These are phyloP conservation scores for Sonneratia caseolaris DNA, from an alignment of 345 rosid genomes.

Conservation along the genomic window DNA sequence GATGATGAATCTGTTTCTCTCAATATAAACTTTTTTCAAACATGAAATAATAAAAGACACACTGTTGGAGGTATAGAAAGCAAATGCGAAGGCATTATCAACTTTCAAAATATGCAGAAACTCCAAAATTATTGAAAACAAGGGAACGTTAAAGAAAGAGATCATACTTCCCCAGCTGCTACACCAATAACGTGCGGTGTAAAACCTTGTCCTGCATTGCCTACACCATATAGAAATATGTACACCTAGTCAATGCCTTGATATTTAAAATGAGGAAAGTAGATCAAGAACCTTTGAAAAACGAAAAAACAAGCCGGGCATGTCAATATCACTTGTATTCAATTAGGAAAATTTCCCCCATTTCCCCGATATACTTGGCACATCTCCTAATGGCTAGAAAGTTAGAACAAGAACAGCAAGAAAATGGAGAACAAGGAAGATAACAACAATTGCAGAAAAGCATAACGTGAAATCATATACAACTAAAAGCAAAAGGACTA, in stretches of 20 bases:
- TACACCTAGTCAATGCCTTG: neutral
- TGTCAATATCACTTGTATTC: too few species aligned
- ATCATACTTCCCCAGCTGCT: conserved; percentile 75
- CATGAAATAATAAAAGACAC: neutral
- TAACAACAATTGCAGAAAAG: neutral
- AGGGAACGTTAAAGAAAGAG: neutral
- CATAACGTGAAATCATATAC: neutral
- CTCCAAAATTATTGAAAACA: neutral
- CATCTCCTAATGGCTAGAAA: neutral
- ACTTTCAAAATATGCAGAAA: neutral
- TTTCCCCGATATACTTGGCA: neutral
- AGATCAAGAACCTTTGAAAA: too few species aligned
- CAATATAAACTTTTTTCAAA: neutral
- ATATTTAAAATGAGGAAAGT: neutral
- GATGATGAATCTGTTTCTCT: neutral
- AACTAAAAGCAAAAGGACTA: too few species aligned
- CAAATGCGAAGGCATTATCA: neutral
- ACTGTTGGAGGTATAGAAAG: neutral
- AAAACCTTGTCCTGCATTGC: conserved; percentile 65
- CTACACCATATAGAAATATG: conserved; percentile 25
- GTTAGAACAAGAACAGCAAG: neutral
- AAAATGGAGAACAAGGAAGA: neutral
- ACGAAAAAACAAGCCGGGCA: neutral
- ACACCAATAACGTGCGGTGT: conserved; percentile 64
- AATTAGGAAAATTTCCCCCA: too few species aligned